phyloP scores from a whole-genome alignment of 306 rosid genomes.

The Hippophae rhamnoides region DNA sequence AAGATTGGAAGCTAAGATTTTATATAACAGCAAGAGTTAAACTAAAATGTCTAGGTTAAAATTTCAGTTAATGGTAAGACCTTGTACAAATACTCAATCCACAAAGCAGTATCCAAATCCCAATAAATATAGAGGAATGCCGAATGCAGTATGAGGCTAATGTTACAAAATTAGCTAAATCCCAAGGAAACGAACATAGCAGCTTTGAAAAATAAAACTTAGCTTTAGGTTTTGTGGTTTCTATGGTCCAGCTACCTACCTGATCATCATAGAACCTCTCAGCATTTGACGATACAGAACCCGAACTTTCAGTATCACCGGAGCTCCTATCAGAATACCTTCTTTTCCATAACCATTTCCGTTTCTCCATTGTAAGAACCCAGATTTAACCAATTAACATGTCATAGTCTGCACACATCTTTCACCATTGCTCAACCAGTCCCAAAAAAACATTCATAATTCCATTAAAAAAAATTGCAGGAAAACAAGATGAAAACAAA shows the following conservation, averaged over 20 bases:
- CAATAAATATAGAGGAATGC: no score
- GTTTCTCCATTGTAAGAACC: slow-evolving; percentile 50
- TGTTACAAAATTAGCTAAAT: no score
- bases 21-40: no score
- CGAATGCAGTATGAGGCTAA: no score
- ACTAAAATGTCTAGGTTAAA: no score
- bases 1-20: no score
- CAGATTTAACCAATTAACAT: slow-evolving; percentile 28
- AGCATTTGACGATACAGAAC: slow-evolving; percentile 67
- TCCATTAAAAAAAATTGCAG: neutral
- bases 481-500: slow-evolving; percentile 14
- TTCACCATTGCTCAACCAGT: slow-evolving; percentile 14
- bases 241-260: slow-evolving; percentile 29
- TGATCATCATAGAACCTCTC: slow-evolving; percentile 77
- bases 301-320: slow-evolving; percentile 73
- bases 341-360: slow-evolving; percentile 80
- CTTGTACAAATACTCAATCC: no score
- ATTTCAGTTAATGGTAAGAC: no score
- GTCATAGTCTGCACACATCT: slow-evolving; percentile 4
- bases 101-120: no score
- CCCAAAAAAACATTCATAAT: slow-evolving; percentile 15
- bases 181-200: neutral
- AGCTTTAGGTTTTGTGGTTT: neutral
- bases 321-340: slow-evolving; percentile 70
- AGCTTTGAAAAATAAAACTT: slow-evolving; percentile 5